Percentiles rank a stretch among this genome's conserved stretches.
Conservation (phyloP, 2,329 filamentous ascomycete genomes). For the Periconia macrospinosa region DNA sequence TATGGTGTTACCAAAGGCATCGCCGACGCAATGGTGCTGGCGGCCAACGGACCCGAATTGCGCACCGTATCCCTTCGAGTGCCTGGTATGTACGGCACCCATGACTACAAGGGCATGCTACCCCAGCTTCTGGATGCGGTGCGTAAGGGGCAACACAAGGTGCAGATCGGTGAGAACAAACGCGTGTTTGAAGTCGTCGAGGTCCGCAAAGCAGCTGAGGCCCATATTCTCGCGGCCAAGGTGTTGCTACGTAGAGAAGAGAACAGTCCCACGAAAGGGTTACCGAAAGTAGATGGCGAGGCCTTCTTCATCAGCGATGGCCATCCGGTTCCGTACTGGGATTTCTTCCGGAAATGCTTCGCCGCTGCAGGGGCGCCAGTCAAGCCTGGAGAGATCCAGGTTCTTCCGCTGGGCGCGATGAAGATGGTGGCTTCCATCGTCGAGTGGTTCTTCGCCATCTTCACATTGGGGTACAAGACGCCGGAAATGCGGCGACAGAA, state of each 20-base stretch:
- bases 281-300: slow-evolving; percentile 46
- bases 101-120: slow-evolving; percentile 42
- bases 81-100: slow-evolving; percentile 48
- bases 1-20: slow-evolving; percentile 25
- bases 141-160: slow-evolving; percentile 45
- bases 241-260: slow-evolving; percentile 40
- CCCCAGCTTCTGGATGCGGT: slow-evolving; percentile 42
- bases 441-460: slow-evolving; percentile 43
- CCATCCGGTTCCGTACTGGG: slow-evolving; percentile 46
- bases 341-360: slow-evolving; percentile 46
- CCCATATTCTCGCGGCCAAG: slow-evolving; percentile 49
- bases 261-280: slow-evolving; percentile 17
- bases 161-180: slow-evolving; percentile 50
- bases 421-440: slow-evolving; percentile 40
- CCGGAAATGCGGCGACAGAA: slow-evolving; percentile 44
- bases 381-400: slow-evolving; percentile 36
- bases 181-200: slow-evolving; percentile 54
- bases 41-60: slow-evolving; percentile 36
- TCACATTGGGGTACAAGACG: slow-evolving; percentile 26
- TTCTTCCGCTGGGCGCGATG: slow-evolving; percentile 39
- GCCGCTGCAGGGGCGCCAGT: slow-evolving; percentile 38
- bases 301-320: slow-evolving; percentile 51
- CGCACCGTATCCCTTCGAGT: slow-evolving; percentile 48
- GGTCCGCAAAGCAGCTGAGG: slow-evolving; percentile 50
- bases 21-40: slow-evolving; percentile 17